phyloP scores from a whole-genome alignment of 257 asterid species.

The Nicotiana otophora region DNA sequence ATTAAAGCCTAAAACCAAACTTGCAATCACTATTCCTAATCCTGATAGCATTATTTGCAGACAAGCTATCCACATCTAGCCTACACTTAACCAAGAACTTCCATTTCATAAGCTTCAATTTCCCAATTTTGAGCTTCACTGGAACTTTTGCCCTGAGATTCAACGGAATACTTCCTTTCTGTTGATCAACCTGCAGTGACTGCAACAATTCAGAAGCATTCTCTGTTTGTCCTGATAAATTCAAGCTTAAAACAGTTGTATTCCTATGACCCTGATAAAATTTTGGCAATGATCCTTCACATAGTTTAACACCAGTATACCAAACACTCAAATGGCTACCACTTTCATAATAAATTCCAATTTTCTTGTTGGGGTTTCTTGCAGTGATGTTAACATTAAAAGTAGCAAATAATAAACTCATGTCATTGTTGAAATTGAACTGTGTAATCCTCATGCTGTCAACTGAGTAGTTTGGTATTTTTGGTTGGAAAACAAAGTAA shows the following conservation, averaged over 20 bases:
- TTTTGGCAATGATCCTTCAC: conserved; percentile 77
- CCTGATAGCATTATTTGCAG: conserved; percentile 43
- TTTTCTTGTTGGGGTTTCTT: conserved; percentile 73
- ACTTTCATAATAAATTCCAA: conserved; percentile 71
- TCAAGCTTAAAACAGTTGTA: conserved; percentile 54
- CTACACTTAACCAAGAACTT: conserved; percentile 79
- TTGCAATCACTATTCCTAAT: conserved; percentile 62
- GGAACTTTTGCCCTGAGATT: conserved; percentile 62
- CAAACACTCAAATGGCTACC: conserved; percentile 71
- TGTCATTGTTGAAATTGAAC: conserved; percentile 43
- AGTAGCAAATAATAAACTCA: conserved; percentile 52
- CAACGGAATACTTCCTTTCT: conserved; percentile 60
- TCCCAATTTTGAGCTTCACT: conserved; percentile 71
- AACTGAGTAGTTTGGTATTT: conserved; percentile 63
- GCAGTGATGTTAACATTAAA: conserved; percentile 71
- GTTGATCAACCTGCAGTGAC: conserved; percentile 58
- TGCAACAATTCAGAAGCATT: conserved; percentile 53
- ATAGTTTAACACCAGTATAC: conserved; percentile 50
- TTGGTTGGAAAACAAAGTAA: conserved; percentile 69
- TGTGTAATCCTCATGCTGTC: conserved; percentile 62
- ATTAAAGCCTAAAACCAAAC: conserved; percentile 67
- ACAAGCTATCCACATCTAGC: conserved; percentile 53
- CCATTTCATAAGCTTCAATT: conserved; percentile 78
- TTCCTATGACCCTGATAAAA: conserved; percentile 95
- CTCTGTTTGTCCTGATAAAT: conserved; percentile 57